Conservation (phyloP, 2,329 filamentous ascomycete species). For the Claviceps spartinae region DNA sequence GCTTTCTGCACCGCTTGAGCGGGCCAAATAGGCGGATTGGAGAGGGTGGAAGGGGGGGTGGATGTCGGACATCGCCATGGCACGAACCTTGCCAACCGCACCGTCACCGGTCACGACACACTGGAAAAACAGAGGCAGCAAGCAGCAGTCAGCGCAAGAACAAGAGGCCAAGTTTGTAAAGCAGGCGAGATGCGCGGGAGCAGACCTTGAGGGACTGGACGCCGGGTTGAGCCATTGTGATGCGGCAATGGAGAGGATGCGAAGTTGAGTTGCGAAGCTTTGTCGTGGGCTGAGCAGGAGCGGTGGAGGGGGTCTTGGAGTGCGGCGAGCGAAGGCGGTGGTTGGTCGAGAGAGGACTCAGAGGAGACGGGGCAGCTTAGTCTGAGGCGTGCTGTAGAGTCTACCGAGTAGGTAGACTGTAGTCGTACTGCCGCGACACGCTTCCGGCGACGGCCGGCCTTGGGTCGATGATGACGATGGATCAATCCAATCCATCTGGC, state of each 20-base stretch:
- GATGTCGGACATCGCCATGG: background rate
- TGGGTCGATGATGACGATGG: too few relatives aligned
- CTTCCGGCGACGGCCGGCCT: too few relatives aligned
- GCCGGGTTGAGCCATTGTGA: conserved; percentile 61
- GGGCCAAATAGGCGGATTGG: conserved; percentile 1
- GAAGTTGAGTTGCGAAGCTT: background rate
- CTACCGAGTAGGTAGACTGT: too few relatives aligned
- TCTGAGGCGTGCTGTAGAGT: too few relatives aligned
- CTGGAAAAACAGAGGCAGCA: conserved; percentile 30
- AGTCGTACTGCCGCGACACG: too few relatives aligned
- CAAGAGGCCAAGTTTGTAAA: background rate
- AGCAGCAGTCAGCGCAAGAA: conserved; percentile 15
- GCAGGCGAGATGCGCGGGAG: conserved; percentile 6
- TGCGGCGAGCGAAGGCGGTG: conserved; percentile 4
- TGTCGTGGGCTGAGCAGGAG: conserved; percentile 3
- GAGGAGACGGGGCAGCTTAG: background rate
- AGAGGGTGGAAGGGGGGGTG: background rate
- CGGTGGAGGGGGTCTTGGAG: background rate
- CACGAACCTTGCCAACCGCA: conserved; percentile 73
- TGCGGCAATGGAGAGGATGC: conserved; percentile 2
- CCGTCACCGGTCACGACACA: conserved; percentile 98
- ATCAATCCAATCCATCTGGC: too few relatives aligned
- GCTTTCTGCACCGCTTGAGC: background rate
- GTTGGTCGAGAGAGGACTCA: background rate
- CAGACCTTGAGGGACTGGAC: conserved; percentile 86